A percentile compares a stretch with the other conserved stretches of the same genome.
Evolutionary conservation across 768 basidiomycete genomes (phyloP).

Genomic region (Pulveroboletus sp.): DNA sequence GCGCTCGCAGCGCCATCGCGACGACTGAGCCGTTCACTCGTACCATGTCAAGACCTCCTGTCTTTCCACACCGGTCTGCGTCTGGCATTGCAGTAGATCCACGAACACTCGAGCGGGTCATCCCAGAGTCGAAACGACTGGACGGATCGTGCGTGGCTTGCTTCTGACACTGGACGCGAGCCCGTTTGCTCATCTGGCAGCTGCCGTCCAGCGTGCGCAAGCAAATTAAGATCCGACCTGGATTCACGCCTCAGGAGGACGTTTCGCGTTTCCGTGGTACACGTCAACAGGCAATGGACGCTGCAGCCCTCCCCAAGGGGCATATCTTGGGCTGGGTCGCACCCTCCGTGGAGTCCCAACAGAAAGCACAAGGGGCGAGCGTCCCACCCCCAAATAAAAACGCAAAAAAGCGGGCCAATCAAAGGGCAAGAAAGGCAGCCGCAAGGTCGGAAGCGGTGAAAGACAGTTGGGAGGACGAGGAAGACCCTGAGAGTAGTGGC

Average conservation of each 20-base stretch:
- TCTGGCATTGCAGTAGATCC: slow-evolving; percentile 86
- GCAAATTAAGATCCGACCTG: slow-evolving; percentile 84
- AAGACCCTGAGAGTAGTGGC: slow-evolving; percentile 38
- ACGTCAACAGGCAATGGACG: slow-evolving; percentile 69
- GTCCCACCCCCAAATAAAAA: slow-evolving; percentile 61
- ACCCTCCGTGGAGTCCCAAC: slow-evolving; percentile 42
- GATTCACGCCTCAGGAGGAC: slow-evolving; percentile 94
- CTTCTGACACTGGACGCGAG: slow-evolving; percentile 5
- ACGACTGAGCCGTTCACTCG: neutral
- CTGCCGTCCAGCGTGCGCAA: slow-evolving; percentile 64
- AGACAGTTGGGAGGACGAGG: slow-evolving; percentile 78
- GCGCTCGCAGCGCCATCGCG: slow-evolving; percentile 4
- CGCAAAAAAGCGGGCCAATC: slow-evolving; percentile 77
- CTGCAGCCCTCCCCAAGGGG: slow-evolving; percentile 62
- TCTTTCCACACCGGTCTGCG: slow-evolving; percentile 63
- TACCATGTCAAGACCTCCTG: slow-evolving; percentile 69
- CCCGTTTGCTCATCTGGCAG: slow-evolving; percentile 4
- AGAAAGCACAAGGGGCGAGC: slow-evolving; percentile 27
- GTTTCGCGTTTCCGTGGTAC: slow-evolving; percentile 79
- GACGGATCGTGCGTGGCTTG: slow-evolving; percentile 70
- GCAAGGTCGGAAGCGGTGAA: slow-evolving; percentile 55
- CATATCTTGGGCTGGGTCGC: slow-evolving; percentile 80
- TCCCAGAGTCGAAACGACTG: slow-evolving; percentile 74
- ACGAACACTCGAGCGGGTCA: slow-evolving; percentile 78
- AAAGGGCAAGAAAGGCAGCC: slow-evolving; percentile 60